Evolutionary conservation across 2,329 filamentous ascomycete species (phyloP).

Genomic region (Apiospora marii): DNA sequence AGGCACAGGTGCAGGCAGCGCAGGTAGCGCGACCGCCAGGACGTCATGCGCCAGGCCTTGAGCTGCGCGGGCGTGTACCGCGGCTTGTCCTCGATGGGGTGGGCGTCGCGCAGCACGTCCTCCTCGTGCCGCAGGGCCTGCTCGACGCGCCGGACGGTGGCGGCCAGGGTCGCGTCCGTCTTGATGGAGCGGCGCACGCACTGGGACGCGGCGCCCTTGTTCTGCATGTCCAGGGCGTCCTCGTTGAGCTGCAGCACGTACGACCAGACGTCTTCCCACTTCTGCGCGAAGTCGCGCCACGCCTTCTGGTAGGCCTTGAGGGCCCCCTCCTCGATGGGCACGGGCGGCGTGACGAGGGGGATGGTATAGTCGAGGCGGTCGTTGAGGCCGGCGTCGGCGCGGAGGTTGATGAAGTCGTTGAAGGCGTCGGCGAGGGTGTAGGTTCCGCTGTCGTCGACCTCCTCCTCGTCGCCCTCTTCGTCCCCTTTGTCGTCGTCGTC

Average conservation of each 20-base stretch:
- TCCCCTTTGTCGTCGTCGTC: background rate
- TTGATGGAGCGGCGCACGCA: background rate
- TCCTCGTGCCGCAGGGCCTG: background rate
- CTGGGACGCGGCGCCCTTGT: background rate
- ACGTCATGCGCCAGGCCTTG: background rate
- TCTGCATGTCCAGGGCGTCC: too few relatives aligned
- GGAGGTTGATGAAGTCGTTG: background rate
- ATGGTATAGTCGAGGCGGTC: too few relatives aligned
- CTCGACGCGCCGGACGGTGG: background rate
- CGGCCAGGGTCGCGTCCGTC: background rate
- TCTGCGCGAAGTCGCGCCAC: background rate
- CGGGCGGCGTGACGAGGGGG: background rate
- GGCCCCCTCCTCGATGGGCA: background rate
- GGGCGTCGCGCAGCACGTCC: background rate
- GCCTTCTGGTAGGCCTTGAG: background rate
- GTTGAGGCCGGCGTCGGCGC: background rate
- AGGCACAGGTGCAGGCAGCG: background rate
- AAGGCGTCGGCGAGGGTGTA: slow-evolving; percentile 4
- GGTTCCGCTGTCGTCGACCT: background rate
- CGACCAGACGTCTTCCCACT: background rate
- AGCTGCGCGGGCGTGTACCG: background rate
- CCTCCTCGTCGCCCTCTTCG: background rate
- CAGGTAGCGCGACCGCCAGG: slow-evolving; percentile 9
- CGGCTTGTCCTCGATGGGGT: too few relatives aligned
- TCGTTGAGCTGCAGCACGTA: too few relatives aligned